Percentiles rank a stretch among this genome's conserved stretches.
phyloP scores from a whole-genome alignment of 305 asterid species.

The Withania somnifera region DNA sequence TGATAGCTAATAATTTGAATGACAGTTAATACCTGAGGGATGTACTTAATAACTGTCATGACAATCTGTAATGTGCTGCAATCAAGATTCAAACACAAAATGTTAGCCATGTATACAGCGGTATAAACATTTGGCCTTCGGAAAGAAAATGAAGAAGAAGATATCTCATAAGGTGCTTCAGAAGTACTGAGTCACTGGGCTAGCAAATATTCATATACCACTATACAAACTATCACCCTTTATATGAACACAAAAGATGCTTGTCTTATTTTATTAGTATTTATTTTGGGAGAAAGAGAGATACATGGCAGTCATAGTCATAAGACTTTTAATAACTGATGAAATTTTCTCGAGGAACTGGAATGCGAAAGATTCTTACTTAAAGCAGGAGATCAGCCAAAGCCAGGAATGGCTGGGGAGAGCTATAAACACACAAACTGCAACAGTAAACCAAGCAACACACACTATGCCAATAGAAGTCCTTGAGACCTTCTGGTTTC shows the following conservation, averaged over 20 bases:
- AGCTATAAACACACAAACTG: constrained; percentile 53
- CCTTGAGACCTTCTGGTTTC: constrained; percentile 61
- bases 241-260: neutral
- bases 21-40: constrained; percentile 59
- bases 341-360: neutral
- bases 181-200: too few relatives aligned
- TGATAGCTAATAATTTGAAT: neutral
- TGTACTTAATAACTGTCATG: constrained; percentile 80
- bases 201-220: neutral
- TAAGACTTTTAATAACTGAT: neutral
- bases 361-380: constrained; percentile 35
- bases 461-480: constrained; percentile 30
- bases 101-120: neutral
- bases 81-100: constrained; percentile 4
- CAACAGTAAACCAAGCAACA: constrained; percentile 50
- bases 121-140: neutral
- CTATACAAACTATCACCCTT: neutral
- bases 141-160: neutral
- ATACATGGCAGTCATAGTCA: neutral
- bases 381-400: constrained; percentile 79
- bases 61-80: constrained; percentile 73
- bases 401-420: constrained; percentile 70
- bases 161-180: neutral
- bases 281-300: neutral
- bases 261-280: neutral